Conservation (phyloP, 2,329 filamentous ascomycete genomes). For the Fusarium anthophilum region DNA sequence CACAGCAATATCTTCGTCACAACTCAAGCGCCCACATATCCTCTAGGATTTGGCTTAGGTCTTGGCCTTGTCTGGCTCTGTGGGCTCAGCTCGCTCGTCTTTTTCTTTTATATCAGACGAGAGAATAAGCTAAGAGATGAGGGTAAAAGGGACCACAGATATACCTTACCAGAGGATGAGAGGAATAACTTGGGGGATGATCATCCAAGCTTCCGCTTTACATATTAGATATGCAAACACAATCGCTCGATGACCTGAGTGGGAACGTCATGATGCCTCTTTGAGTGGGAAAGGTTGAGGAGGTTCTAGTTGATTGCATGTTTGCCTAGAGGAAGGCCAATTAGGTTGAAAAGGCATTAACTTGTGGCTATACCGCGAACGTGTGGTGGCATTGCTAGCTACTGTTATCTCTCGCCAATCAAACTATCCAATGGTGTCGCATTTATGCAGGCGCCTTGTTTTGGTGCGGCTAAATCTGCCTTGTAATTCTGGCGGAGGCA, state of each 20-base stretch:
- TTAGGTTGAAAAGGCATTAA: background rate
- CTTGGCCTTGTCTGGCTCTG: background rate
- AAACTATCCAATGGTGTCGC: background rate
- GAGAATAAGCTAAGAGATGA: background rate
- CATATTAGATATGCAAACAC: background rate
- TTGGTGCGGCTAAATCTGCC: background rate
- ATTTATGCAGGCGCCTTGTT: background rate
- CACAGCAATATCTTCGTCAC: background rate
- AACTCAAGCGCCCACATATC: background rate
- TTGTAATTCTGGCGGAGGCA: background rate
- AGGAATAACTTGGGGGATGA: background rate
- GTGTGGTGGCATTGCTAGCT: background rate
- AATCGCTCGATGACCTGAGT: background rate
- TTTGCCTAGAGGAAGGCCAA: background rate
- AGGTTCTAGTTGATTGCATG: background rate
- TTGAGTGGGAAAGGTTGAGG: too few relatives aligned
- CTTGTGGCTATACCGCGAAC: background rate
- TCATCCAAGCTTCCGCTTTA: background rate
- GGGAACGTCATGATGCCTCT: too few relatives aligned
- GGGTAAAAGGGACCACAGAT: background rate
- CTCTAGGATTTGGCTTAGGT: background rate
- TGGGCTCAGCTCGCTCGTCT: background rate
- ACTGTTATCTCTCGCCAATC: background rate
- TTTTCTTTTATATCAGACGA: background rate
- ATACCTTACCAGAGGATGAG: background rate